A percentile compares a stretch with the other conserved stretches of the same genome.
These are phyloP conservation scores for Pseudocercospora cruenta DNA, from an alignment of 2,329 filamentous ascomycete species.

Conservation along the genomic window DNA sequence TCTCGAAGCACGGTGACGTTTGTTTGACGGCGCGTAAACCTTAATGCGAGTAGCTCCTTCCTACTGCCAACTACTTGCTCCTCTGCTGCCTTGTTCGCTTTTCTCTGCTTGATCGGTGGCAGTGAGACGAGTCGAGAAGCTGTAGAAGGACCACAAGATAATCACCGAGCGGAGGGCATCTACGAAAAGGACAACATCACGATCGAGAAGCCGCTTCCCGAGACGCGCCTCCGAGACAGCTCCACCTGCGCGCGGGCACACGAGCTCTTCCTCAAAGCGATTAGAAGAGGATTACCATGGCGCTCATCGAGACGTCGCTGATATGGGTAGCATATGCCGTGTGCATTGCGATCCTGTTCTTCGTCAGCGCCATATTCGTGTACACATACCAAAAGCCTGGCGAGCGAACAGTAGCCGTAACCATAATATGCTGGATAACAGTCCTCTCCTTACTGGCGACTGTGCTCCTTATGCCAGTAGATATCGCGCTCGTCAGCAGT, in stretches of 20 bases:
- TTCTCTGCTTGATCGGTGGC: background rate
- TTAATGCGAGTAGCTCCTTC: background rate
- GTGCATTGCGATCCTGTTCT: slow-evolving; percentile 74
- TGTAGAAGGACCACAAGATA: background rate
- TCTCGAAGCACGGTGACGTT: background rate
- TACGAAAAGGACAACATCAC: background rate
- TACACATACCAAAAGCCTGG: slow-evolving; percentile 89
- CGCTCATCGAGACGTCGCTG: slow-evolving; percentile 79
- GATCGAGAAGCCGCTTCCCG: background rate
- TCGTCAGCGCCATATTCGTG: slow-evolving; percentile 80
- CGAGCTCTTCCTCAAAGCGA: background rate
- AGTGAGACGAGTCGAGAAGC: background rate
- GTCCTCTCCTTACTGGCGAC: slow-evolving; percentile 87
- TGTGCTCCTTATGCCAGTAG: slow-evolving; percentile 87
- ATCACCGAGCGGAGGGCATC: background rate
- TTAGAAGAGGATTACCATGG: slow-evolving; percentile 49
- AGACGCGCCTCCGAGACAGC: background rate
- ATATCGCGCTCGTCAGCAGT: slow-evolving; percentile 90
- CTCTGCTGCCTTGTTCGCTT: background rate
- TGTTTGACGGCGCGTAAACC: background rate
- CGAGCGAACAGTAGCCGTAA: slow-evolving; percentile 82
- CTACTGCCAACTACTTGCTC: background rate
- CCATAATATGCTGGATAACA: slow-evolving; percentile 81
- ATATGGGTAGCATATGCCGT: slow-evolving; percentile 95
- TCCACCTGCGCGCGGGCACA: background rate